Conservation (phyloP, 2,329 filamentous ascomycete species). For the Graphium sp. region DNA sequence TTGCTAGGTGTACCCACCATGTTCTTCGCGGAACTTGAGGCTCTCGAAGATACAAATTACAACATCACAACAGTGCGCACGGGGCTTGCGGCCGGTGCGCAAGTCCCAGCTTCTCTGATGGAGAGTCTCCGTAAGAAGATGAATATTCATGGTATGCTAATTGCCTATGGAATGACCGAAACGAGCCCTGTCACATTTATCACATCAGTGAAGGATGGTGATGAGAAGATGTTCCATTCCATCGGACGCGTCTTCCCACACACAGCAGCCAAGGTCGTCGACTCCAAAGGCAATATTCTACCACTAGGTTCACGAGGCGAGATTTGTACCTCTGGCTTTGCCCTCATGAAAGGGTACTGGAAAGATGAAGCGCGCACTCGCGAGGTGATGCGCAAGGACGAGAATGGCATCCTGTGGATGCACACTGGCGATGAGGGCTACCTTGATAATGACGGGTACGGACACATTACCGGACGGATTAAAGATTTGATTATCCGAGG, state of each 20-base stretch:
- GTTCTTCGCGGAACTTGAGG: too few relatives aligned
- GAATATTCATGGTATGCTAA: too few relatives aligned
- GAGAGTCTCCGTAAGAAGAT: too few relatives aligned
- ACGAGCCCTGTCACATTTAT: constrained; percentile 42
- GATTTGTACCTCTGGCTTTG: constrained; percentile 47
- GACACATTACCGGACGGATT: constrained; percentile 65
- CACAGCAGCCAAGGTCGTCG: constrained; percentile 42
- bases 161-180: constrained; percentile 49
- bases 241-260: constrained; percentile 48
- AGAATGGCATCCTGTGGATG: constrained; percentile 54
- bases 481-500: constrained; percentile 81
- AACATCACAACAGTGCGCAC: too few relatives aligned
- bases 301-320: constrained; percentile 40
- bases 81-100: too few relatives aligned
- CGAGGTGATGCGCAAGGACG: constrained; percentile 11
- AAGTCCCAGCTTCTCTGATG: too few relatives aligned
- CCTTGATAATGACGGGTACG: constrained; percentile 62
- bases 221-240: constrained; percentile 44
- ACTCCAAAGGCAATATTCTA: constrained; percentile 33
- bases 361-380: constrained; percentile 21
- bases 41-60: too few relatives aligned
- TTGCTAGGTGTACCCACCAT: too few relatives aligned
- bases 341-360: constrained; percentile 45
- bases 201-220: constrained; percentile 48
- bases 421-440: constrained; percentile 66